Evolutionary conservation across 441 rosid species (phyloP).

Genomic region (Theobroma grandiflorum): DNA sequence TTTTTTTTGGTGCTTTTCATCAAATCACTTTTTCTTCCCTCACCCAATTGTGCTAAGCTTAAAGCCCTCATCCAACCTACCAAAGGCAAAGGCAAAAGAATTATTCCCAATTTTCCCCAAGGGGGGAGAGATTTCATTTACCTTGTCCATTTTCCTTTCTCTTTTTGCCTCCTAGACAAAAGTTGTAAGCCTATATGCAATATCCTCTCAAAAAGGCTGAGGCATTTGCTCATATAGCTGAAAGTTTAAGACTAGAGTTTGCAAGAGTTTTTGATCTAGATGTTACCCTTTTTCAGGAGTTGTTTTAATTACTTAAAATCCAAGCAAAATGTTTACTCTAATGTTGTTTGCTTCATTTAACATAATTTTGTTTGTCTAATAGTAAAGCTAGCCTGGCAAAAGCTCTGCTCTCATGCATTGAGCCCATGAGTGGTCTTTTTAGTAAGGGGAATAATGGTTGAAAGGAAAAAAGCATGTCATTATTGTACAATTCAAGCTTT

Average conservation of each 20-base stretch:
- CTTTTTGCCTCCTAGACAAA: slow-evolving; percentile 36
- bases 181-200: slow-evolving; percentile 24
- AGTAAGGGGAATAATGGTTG: slow-evolving; percentile 30
- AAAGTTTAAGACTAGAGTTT: slow-evolving; percentile 29
- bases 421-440: slow-evolving; percentile 13
- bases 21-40: slow-evolving; percentile 35
- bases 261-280: slow-evolving; percentile 1
- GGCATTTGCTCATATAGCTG: slow-evolving; percentile 26
- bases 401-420: not conserved
- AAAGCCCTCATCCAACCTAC: slow-evolving; percentile 26
- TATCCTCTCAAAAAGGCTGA: slow-evolving; percentile 31
- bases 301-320: not conserved
- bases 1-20: not conserved
- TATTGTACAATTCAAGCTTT: slow-evolving; percentile 27
- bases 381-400: not conserved
- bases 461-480: slow-evolving; percentile 24
- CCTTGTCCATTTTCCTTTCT: slow-evolving; percentile 26
- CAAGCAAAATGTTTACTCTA: not conserved
- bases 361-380: slow-evolving; percentile 16
- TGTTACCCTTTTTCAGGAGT: slow-evolving; percentile 13
- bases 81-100: not conserved
- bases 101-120: slow-evolving; percentile 19
- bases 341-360: slow-evolving; percentile 10
- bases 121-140: not conserved
- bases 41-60: slow-evolving; percentile 15